These are phyloP conservation scores for Pseudocercospora musae DNA, from an alignment of 2,329 filamentous ascomycete species.

Conservation along the genomic window DNA sequence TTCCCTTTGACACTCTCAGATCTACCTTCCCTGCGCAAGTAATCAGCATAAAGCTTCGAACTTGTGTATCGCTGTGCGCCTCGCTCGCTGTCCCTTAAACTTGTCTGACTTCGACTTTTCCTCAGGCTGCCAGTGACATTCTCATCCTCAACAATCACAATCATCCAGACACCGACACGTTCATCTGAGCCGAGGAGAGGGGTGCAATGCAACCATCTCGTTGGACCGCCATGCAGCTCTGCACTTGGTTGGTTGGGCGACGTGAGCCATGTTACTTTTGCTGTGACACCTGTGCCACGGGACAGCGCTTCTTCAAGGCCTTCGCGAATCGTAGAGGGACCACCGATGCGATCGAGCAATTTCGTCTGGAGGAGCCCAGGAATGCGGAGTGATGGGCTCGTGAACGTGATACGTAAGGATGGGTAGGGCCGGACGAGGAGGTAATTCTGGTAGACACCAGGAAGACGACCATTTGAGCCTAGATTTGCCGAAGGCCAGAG, in stretches of 20 bases:
- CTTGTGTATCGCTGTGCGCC: conserved; percentile 23
- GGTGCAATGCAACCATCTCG: conserved; percentile 46
- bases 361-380: conserved; percentile 59
- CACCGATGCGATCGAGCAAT: conserved; percentile 44
- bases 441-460: conserved; percentile 47
- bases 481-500: conserved; percentile 34
- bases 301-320: conserved; percentile 41
- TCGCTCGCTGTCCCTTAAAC: neutral
- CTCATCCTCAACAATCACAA: conserved; percentile 45
- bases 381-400: conserved; percentile 63
- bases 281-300: conserved; percentile 41
- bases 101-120: conserved; percentile 1
- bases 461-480: conserved; percentile 35
- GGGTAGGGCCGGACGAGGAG: conserved; percentile 65
- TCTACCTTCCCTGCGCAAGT: conserved; percentile 33
- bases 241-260: conserved; percentile 5
- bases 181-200: conserved; percentile 44
- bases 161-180: conserved; percentile 47
- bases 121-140: conserved; percentile 29
- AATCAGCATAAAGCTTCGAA: conserved; percentile 38
- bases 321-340: conserved; percentile 37
- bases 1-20: conserved; percentile 6
- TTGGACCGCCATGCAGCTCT: conserved; percentile 22
- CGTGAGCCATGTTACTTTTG: conserved; percentile 43
- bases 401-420: conserved; percentile 65